Evolutionary conservation across 164 flowering plant genomes (phyloP).

Genomic region (Kalanchoe fedtschenkoi): DNA sequence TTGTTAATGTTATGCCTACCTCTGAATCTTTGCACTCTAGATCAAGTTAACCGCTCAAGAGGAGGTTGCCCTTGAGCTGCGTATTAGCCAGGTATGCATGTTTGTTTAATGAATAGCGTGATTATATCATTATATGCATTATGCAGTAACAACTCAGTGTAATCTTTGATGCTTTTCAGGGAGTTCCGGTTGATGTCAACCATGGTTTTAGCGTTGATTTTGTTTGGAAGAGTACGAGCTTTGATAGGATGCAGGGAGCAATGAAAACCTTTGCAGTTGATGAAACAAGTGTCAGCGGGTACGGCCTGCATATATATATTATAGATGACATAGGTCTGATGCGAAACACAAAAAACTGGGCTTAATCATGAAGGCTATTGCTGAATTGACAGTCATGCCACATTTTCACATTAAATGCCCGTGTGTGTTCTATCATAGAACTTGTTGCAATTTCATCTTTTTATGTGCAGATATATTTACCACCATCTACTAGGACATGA

Average conservation of each 20-base stretch:
- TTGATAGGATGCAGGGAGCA: conserved; percentile 98
- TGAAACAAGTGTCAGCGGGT: conserved; percentile 99
- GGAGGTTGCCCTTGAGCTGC: conserved; percentile 99
- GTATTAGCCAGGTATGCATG: conserved; percentile 76
- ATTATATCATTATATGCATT: no score
- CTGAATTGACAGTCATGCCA: no score
- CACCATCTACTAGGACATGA: conserved; percentile 98
- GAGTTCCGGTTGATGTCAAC: conserved; percentile 91
- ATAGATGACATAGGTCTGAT: background rate
- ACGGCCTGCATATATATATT: background rate
- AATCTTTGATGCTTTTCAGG: conserved; percentile 34
- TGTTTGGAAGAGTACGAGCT: conserved; percentile 99
- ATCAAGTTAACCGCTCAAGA: conserved; percentile 97
- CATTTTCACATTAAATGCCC: no score
- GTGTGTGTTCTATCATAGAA: no score
- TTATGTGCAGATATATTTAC: conserved; percentile 65
- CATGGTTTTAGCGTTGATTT: conserved; percentile 99
- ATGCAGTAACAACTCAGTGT: background rate
- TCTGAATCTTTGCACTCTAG: conserved; percentile 22
- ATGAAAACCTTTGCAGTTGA: conserved; percentile 99
- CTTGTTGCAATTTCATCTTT: background rate
- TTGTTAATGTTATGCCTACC: background rate
- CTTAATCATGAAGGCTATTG: background rate
- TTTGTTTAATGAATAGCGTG: no score
- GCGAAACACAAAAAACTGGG: background rate